Evolutionary conservation across 2,329 filamentous ascomycete species (phyloP), one percentile per base, ranked within the genome.

Genomic region (Paracoccidioides brasiliensis): DNA sequence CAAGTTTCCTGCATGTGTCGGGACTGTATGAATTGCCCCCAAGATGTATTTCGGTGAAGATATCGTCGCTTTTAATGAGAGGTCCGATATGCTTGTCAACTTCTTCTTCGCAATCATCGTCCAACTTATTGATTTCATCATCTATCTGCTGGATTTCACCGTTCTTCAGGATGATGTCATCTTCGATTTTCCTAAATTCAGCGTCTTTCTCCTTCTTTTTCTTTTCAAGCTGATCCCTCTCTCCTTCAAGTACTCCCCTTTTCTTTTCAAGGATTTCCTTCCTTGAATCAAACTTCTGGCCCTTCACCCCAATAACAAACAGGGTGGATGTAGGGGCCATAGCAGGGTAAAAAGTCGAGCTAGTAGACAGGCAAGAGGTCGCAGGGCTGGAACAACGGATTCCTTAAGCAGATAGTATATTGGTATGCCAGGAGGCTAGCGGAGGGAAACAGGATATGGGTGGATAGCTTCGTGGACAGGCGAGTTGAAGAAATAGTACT

Each of bases 21-120:
- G 96, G 83, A 54, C 93, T 93, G 53, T 97, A 77, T 1, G 93
- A 97, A 76, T 98, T 98, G 59, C 91, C 93, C 55, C 88, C 78
- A 49, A 98, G 79, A 63, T 82, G 82, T 62, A 98, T 83, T 72
- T 96, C 90, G 68, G 94, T 89, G 52, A 67, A 70, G 56, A 94
- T 79, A 65, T 90, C 80, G 55, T 80, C 73, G 73, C 83, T 85
- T 57, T 82, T 80, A 60, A 81, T 77, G 59, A 98, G 81, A 52
- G 81, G 79, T 63, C 84, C 80, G 66, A 96, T 87, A 71, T 96
- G 85, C 62, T 86, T 77, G 71, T 93, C 86, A 59, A 97, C 80
- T 71, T 97, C 90, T 61, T 82, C 85, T 53, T 88, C 88, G 43
- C 85, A 88, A 76, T 94, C 85, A 22, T n/a, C 28, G 30, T 48